Percentiles rank a stretch among this genome's conserved stretches.
These are phyloP conservation scores for Achaetomium macrosporum DNA, from an alignment of 2,329 filamentous ascomycete genomes.

Conservation along the genomic window DNA sequence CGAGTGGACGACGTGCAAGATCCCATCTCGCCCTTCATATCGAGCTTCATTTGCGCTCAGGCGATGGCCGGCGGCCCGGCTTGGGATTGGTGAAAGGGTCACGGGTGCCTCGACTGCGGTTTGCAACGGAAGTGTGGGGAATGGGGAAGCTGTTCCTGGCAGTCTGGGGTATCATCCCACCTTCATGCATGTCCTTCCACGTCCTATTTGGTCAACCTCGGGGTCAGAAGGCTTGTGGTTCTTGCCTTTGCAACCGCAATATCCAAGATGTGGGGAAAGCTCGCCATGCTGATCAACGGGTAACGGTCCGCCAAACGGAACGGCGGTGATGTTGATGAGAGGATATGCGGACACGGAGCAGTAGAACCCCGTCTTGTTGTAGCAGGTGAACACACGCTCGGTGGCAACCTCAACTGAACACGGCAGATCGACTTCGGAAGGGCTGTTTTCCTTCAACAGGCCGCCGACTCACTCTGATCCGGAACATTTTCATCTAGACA, in stretches of 20 bases:
- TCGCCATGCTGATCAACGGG: constrained; percentile 11
- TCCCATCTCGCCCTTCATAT: constrained; percentile 25
- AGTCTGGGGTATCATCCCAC: constrained; percentile 24
- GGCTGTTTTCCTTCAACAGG: background rate
- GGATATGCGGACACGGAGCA: constrained; percentile 8
- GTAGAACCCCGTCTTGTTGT: constrained; percentile 2
- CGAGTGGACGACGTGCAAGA: constrained; percentile 20
- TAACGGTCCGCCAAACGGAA: constrained; percentile 4
- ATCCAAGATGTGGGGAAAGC: constrained; percentile 13
- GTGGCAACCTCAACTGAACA: background rate
- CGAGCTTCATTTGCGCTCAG: constrained; percentile 23
- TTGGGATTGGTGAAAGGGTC: constrained; percentile 18
- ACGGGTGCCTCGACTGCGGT: constrained; percentile 3
- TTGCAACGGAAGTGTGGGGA: constrained; percentile 21
- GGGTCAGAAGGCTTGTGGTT: background rate
- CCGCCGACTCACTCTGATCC: background rate
- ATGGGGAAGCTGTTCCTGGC: constrained; percentile 10
- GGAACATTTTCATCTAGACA: constrained; percentile 4
- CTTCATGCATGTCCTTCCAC: constrained; percentile 20
- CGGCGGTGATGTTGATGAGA: background rate
- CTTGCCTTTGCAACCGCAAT: background rate
- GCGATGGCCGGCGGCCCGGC: constrained; percentile 18
- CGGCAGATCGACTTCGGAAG: background rate
- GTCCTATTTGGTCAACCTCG: constrained; percentile 7
- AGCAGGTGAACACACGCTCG: background rate